Conservation (phyloP, 257 asterid species). For the Cynanchum wilfordii region DNA sequence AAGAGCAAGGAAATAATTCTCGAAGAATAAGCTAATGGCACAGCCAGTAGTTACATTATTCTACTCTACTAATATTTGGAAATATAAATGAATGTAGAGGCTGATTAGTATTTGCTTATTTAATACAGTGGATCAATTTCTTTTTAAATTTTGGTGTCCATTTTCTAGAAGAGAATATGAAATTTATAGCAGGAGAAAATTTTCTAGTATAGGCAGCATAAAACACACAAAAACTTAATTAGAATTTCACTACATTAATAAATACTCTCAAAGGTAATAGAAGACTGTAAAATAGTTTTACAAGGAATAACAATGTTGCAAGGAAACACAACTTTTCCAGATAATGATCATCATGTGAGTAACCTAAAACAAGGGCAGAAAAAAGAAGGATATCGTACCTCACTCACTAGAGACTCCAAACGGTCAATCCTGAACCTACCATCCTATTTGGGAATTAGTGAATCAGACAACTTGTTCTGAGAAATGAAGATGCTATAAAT, state of each 20-base stretch:
- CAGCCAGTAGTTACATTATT: not conserved
- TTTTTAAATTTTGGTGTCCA: not conserved
- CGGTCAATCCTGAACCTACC: constrained; percentile 93
- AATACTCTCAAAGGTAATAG: not conserved
- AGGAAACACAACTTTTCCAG: not conserved
- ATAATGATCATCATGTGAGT: not conserved
- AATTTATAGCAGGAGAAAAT: not conserved
- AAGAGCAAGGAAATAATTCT: not conserved
- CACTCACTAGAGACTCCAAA: constrained; percentile 81
- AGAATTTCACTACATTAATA: not conserved
- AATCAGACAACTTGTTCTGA: constrained; percentile 28
- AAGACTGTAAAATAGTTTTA: not conserved
- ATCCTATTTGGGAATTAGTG: constrained; percentile 45
- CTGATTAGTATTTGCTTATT: not conserved
- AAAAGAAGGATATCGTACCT: constrained; percentile 48
- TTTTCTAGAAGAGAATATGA: not conserved
- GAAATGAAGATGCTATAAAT: not conserved
- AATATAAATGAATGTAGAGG: not conserved
- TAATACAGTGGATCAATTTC: not conserved
- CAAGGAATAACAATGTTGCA: not conserved
- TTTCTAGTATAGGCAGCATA: not conserved
- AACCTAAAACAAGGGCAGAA: not conserved
- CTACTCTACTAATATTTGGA: not conserved
- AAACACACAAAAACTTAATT: not conserved
- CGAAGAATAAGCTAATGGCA: not conserved